phyloP scores from a whole-genome alignment of 2,329 filamentous ascomycete genomes.

The Claviceps arundinis region DNA sequence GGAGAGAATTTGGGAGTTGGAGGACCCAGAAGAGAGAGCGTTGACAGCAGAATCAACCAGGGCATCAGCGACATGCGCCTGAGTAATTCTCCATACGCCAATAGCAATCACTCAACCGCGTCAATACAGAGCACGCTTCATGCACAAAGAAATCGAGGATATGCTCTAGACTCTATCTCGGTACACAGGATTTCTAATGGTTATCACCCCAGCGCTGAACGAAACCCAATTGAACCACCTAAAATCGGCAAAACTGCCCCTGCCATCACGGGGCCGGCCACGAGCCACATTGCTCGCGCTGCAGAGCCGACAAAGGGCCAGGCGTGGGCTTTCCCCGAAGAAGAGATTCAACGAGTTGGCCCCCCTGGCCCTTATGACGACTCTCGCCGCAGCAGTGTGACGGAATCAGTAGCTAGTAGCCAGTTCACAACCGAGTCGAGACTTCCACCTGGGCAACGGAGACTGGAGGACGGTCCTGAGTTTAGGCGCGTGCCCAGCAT shows the following conservation, averaged over 20 bases:
- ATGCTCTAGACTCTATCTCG: constrained; percentile 36
- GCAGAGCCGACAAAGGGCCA: constrained; percentile 71
- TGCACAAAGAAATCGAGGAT: constrained; percentile 48
- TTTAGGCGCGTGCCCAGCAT: constrained; percentile 33
- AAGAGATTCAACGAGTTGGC: constrained; percentile 42
- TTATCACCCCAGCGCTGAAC: constrained; percentile 46
- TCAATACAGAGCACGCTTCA: constrained; percentile 61
- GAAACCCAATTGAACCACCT: constrained; percentile 34
- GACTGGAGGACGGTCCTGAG: constrained; percentile 52
- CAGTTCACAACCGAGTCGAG: constrained; percentile 65
- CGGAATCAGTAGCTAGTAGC: constrained; percentile 66
- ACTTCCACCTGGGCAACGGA: constrained; percentile 56
- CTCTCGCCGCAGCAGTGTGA: constrained; percentile 62
- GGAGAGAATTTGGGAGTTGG: constrained; percentile 29
- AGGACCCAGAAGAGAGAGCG: constrained; percentile 51
- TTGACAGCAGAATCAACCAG: constrained; percentile 66
- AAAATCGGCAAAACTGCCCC: constrained; percentile 54
- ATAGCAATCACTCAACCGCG: constrained; percentile 62
- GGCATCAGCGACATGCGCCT: constrained; percentile 57
- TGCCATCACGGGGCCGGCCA: constrained; percentile 60
- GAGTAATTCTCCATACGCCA: constrained; percentile 55
- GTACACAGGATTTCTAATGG: constrained; percentile 51
- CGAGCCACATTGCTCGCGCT: constrained; percentile 52
- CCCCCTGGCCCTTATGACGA: constrained; percentile 37
- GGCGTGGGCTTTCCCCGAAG: constrained; percentile 73